Conservation (phyloP, 805 yeast genomes). For the Cyberlindnera suaveolens region DNA sequence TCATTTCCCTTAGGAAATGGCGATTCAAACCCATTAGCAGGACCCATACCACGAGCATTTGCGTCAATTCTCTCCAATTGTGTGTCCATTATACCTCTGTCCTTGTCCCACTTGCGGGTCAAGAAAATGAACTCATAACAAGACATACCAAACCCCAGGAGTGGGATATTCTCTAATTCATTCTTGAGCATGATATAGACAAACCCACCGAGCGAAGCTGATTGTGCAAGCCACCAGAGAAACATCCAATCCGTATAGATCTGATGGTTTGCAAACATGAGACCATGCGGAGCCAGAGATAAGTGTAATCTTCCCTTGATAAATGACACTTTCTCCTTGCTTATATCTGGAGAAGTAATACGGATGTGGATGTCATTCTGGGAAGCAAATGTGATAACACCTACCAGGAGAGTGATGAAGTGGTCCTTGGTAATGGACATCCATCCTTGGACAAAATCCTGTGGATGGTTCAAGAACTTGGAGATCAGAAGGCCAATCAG, state of each 20-base stretch:
- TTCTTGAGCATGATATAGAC: conserved; percentile 75
- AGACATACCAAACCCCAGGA: conserved; percentile 82
- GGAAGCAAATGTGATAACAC: conserved; percentile 43
- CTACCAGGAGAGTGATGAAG: conserved; percentile 49
- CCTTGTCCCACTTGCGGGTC: conserved; percentile 81
- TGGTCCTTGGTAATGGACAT: conserved; percentile 50
- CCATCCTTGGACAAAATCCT: conserved; percentile 30
- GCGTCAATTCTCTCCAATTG: conserved; percentile 54
- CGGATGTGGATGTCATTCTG: conserved; percentile 40
- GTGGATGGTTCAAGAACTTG: conserved; percentile 27
- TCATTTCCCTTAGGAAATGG: conserved; percentile 18
- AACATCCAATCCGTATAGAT: conserved; percentile 92
- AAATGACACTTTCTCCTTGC: conserved; percentile 5
- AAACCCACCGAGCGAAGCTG: conserved; percentile 57
- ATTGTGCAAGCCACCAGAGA: conserved; percentile 79
- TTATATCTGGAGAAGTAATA: conserved; percentile 38
- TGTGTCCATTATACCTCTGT: conserved; percentile 51
- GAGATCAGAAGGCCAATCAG: conserved; percentile 25
- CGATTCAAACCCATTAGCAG: conserved; percentile 32
- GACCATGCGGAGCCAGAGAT: conserved; percentile 42
- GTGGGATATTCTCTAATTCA: conserved; percentile 61
- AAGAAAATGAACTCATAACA: conserved; percentile 73
- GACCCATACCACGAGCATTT: conserved; percentile 52
- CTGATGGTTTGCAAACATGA: conserved; percentile 86
- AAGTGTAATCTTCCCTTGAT: conserved; percentile 13